Base-by-base conservation (phyloP, 164 flowering plant species). In the Tetrastigma voinierianum region DNA sequence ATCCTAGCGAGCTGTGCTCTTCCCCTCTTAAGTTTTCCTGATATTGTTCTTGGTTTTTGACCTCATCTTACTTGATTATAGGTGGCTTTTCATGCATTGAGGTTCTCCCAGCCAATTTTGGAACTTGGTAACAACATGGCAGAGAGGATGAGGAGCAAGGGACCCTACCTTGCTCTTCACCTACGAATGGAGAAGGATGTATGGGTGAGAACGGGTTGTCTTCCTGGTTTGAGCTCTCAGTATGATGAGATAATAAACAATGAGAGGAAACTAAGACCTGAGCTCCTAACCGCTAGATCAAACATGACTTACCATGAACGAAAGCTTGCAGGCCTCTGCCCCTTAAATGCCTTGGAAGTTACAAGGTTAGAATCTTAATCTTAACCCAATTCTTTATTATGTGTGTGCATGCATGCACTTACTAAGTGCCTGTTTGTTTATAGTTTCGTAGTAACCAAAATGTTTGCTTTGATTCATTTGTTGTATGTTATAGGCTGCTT, bases 161-260 rank as follows among this genome's bases (percentile, higher is more conserved):
- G 99, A 45, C 97, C 93, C 0, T 95, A 87, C 67, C 72, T 95
- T 67, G 97, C 97, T 25, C 96, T 95, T 72, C 99, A 95, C 83
- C 75, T 95, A n/a, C 82, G 99, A 61, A 76, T 94, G 92, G 98
- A 91, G 71, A 90, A 91, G 76, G 98, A 94, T 76, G 98, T 94
- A 1, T 94, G 97, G 98, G 95, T 95, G 67, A 89, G 98, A 65
- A 95, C 99, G 1, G 99, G 99, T 7, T 95, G 99, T 64, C 90
- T 87, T 68, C 98, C 97, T 32, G 98, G 99, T 57, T 67, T 92
- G 66, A 92, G 82, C 72, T 87, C 20, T 20, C 82, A 89, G 56
- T 88, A 80, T 69, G 95, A 95, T 49, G 89, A 89, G 65, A 81
- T 95, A 16, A 80, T 95, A n/a, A 69, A 46, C 61, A 77, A 77